Evolutionary conservation across 2,329 filamentous ascomycete species (phyloP).

Genomic region (Microsporum canis): DNA sequence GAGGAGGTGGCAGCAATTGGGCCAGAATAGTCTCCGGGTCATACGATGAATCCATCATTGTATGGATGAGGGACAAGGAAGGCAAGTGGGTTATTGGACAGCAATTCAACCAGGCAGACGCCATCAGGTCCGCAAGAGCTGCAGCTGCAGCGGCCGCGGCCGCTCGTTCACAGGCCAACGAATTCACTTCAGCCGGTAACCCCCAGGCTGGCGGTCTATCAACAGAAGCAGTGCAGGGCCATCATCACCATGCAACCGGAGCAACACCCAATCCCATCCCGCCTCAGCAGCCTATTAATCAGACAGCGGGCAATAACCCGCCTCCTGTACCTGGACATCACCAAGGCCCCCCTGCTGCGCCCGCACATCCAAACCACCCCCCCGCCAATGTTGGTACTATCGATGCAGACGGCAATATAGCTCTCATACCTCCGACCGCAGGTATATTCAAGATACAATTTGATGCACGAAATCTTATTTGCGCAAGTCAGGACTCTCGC

Average conservation of each 20-base stretch:
- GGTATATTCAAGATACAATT: conserved; percentile 95
- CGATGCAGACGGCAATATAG: background rate
- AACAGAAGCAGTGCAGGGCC: background rate
- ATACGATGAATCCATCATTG: conserved; percentile 90
- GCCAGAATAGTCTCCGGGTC: conserved; percentile 94
- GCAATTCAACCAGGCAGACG: conserved; percentile 54
- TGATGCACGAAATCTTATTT: conserved; percentile 83
- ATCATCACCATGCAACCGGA: background rate
- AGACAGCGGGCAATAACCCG: background rate
- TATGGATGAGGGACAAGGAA: conserved; percentile 79
- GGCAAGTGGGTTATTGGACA: conserved; percentile 75
- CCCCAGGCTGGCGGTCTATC: background rate
- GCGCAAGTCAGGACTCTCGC: conserved; percentile 78
- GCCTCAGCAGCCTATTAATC: background rate
- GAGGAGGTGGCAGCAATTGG: conserved; percentile 78
- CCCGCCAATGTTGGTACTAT: background rate
- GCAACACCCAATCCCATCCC: background rate
- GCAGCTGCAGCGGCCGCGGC: background rate
- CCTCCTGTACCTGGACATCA: background rate
- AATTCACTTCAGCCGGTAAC: background rate
- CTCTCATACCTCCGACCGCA: conserved; percentile 19
- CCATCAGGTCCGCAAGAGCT: conserved; percentile 27
- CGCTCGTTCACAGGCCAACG: background rate
- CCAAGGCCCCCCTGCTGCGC: background rate
- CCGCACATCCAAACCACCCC: background rate